Base-by-base conservation (phyloP, 345 rosid species). In the Populus alba region DNA sequence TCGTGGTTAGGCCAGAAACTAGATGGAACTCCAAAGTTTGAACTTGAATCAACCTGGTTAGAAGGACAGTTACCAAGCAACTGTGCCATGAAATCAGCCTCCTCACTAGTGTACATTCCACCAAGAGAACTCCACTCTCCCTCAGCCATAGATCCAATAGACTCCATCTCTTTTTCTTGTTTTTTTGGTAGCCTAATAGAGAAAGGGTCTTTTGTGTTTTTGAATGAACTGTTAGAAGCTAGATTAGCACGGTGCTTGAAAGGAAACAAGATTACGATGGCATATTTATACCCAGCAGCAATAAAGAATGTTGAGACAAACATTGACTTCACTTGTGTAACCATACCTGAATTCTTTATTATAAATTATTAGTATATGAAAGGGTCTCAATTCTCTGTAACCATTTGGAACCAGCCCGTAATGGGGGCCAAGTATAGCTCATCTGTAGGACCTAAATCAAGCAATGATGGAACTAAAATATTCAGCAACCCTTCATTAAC, bases 61-160 rank as follows among this genome's bases (percentile, higher is more conserved):
- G 85, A 70, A 27, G 85, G 80, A 77, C 66, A 82, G 39, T 83
- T 81, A 3, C 83, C 86, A 2, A 91, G 90, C 82, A 92, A 82
- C 37, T 90, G 91, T 45, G 88, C 89, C 92, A 90, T 83, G 88
- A 92, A 89, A 70, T 94, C 91, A 65, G 89, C 87, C 81, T 94
- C 98, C 65, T 94, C 95, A 57, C 79, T 72, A 33, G 92, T 81
- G 71, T 79, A 83, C 80, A 89, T 81, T 68, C 89, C 93, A 31
- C 87, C 76, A 2, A 90, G 82, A 72, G 80, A 84, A 55, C 84
- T 85, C 96, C 97, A 92, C 37, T 88, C 92, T 45, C 89, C 88
- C 51, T 83, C 90, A n/a, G 73, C 39, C n/a, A 66, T 51, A 39
- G 76, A 75, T 70, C 83, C 91, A 83, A 85, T 80, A 27, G 86